These are phyloP conservation scores for Trametes sanguinea DNA, from an alignment of 768 basidiomycete species.

Conservation along the genomic window DNA sequence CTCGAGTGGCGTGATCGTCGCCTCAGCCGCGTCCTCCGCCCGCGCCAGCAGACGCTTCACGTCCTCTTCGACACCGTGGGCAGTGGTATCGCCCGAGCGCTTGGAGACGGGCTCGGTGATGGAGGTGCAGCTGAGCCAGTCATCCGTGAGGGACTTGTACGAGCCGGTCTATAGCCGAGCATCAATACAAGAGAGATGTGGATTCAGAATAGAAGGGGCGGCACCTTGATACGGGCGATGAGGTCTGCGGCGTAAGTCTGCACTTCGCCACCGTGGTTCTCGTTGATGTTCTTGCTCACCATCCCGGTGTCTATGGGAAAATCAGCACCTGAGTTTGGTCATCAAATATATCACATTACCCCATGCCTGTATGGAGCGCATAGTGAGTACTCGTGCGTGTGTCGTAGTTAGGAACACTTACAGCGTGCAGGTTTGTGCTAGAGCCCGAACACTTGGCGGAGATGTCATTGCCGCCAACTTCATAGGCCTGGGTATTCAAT, in stretches of 20 bases:
- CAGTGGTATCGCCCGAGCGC: conserved; percentile 28
- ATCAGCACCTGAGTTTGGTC: not conserved
- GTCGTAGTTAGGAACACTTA: conserved; percentile 4
- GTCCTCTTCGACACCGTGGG: conserved; percentile 9
- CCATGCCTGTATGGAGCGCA: conserved; percentile 19
- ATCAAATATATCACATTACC: conserved; percentile 5
- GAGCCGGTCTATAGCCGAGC: conserved; percentile 27
- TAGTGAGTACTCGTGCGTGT: not conserved
- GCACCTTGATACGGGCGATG: conserved; percentile 40
- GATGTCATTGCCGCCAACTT: conserved; percentile 34
- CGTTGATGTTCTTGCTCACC: conserved; percentile 30
- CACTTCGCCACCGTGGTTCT: conserved; percentile 26
- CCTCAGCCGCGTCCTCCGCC: conserved; percentile 5
- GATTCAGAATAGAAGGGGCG: not conserved
- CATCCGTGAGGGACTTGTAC: conserved; percentile 26
- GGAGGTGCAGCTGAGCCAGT: conserved; percentile 34
- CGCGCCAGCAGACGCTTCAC: conserved; percentile 9
- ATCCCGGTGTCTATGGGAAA: conserved; percentile 29
- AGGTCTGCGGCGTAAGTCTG: conserved; percentile 27
- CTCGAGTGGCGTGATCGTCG: conserved; percentile 40
- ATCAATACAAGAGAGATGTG: too few relatives aligned
- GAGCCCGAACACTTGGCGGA: conserved; percentile 28
- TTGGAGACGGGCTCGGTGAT: conserved; percentile 28
- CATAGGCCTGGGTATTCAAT: conserved; percentile 19
- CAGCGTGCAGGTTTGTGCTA: conserved; percentile 31